Evolutionary conservation across 1,139 yeast genomes (phyloP), one percentile per base, ranked within the genome.

Genomic region (Scheffersomyces quercinus): DNA sequence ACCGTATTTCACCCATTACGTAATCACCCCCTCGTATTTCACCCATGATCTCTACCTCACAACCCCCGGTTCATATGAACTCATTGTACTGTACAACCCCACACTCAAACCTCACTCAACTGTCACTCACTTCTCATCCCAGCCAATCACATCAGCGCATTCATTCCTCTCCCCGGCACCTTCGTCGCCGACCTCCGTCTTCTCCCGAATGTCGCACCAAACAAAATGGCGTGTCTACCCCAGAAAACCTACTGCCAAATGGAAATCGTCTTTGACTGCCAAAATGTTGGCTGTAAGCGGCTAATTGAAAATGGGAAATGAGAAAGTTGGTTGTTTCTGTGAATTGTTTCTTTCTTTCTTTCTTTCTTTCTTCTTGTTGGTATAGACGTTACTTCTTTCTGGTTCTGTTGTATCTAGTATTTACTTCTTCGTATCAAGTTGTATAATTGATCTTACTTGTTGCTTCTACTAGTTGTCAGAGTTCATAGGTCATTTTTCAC

Each of bases 101-200:
- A 20, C 26, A 20, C 7, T 5, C 7, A 20, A 2, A 11, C 5
- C 35, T 28, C 29, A 20, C 26, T 20, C 26, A 20, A 6, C 15
- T 11, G 33, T 28, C 29, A 12, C 36, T 37, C 28, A 26, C 37
- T 31, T 14, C 20, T 5, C 20, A 26, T 13, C 39, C 40, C 49
- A 43, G 34, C 58, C 59, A 55, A 56, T 53, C 53, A 55, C 35
- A 51, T 16, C 29, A 16, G 38, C 29, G 39, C 30, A 14, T 37
- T 38, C 40, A 14, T 15, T 15, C 26, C 8, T 20, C 26, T 20
- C 26, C 26, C 26, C 26, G 26, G 26, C 26, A 37, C 37, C 39
- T 40, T 28, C 29, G 47, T 14, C 36, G 24, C 42, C 45, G 47
- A 38, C 36, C 38, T 34, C 35, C 45, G 26, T 24, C 28, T 29